Base-by-base conservation (phyloP, 2,329 filamentous ascomycete genomes). In the Fonsecaea pugnacius region DNA sequence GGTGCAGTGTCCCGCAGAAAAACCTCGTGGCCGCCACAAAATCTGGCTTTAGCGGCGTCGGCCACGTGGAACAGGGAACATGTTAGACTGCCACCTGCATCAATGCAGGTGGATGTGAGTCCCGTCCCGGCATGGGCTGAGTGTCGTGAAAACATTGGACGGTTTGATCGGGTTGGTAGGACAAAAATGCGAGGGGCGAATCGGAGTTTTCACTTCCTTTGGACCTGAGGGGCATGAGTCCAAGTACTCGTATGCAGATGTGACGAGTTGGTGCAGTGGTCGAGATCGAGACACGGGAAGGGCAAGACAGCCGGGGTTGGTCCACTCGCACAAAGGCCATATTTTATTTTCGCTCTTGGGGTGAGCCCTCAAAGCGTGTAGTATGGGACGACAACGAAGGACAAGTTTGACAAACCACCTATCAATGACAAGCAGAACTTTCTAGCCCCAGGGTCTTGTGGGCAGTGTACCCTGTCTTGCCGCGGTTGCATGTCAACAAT, bases 11-110 rank as follows among this genome's bases (percentile, higher is more conserved):
- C 32, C 46, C 18, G 40, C 46, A 52, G 57, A 21, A 59, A 33
- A 35, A 51, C 46, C 57, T 52, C 57, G 57, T 59, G 57, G 57
- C 57, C 48, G 57, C 57, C 57, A 59, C 57, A 59, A 59, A 32
- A 38, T 16, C 53, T 38, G 53, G 46, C 32, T 30, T 21, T 16
- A 32, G 24, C 12, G 40, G 55, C 30, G 38, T 43, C 33, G 43
- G 57, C 57, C 57, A 59, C 57, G 57, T 59, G 57, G 55, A 58
- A 58, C 27, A 36, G 9, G 53, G n/a, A 50, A 51, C 33, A 52
- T 27, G 32, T 30, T 33, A 53, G 51, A 33, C 32, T 33, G 51
- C 32, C 10, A 30, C 33, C 32, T 33, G 51, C 32, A 10, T 48
- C 10, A 21, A 48, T 27, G 18, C 43, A 48, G 40, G 40, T 46